These are phyloP conservation scores for Ceratocystis smalleyi DNA, from an alignment of 2,329 filamentous ascomycete genomes.

Conservation along the genomic window DNA sequence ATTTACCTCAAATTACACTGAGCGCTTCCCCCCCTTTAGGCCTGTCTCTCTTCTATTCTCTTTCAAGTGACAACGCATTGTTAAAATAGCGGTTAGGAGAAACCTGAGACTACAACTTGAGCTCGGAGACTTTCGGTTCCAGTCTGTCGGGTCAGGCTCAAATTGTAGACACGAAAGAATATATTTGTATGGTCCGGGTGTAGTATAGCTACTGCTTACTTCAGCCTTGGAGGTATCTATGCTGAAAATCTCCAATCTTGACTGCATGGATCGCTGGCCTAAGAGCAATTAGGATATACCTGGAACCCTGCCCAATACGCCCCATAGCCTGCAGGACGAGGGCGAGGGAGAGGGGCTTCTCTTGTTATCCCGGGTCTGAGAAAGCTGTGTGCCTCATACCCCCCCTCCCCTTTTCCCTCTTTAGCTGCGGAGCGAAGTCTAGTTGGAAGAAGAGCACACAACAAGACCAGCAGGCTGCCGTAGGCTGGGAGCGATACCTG, in stretches of 20 bases:
- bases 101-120: not conserved
- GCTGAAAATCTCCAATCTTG: not conserved
- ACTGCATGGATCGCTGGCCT: not conserved
- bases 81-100: not conserved
- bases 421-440: too few species aligned
- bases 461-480: too few species aligned
- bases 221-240: not conserved
- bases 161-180: not conserved
- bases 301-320: not conserved
- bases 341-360: not conserved
- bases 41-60: not conserved
- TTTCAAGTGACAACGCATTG: not conserved
- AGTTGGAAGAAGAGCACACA: too few species aligned
- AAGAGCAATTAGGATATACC: not conserved
- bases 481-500: too few species aligned
- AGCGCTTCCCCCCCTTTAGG: not conserved
- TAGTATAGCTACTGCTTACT: not conserved
- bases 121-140: conserved; percentile 5
- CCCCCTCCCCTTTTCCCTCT: too few species aligned
- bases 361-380: not conserved
- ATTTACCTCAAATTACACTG: too few species aligned
- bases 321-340: not conserved
- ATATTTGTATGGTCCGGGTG: not conserved
- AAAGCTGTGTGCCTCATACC: not conserved
- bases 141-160: not conserved